Base-by-base conservation (phyloP, 2,329 filamentous ascomycete genomes). In the Aspergillus proliferans region DNA sequence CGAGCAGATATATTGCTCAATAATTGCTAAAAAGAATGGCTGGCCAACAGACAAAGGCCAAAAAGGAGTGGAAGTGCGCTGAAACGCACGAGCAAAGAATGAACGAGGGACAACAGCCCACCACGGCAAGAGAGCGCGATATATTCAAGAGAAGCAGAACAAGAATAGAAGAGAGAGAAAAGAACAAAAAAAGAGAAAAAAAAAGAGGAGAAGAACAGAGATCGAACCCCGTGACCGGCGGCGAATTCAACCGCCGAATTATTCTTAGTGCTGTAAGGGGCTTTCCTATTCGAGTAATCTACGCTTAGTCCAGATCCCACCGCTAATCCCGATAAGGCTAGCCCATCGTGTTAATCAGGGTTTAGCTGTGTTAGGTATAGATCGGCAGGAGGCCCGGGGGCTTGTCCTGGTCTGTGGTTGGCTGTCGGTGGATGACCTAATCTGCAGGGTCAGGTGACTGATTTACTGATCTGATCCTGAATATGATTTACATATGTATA, bases 41-140 rank as follows among this genome's bases (percentile, higher is more conserved):
- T 40, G 38, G 38, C 38, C 38, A 40, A 40, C 38, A 14, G 9
- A 7, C 26, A 30, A 36, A 12, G 39, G 34, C 18, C 28, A 47
- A 39, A 47, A 62, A 64, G 42, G 63, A 64, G 54, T 54, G 63
- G 58, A 62, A 49, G 57, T 61, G 64, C 61, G 53, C 59, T 44
- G 41, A 19, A 53, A 43, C 58, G 57, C 63, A 65, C 62, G 53
- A 52, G 50, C 50, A 56, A 52, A 48, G 55, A 55, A 54, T 39
- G 53, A 47, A 51, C 38, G 38, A 50, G 50, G 49, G 49, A 45
- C 48, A 47, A 45, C 26, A 47, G 43, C 45, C 58, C 56, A 54
- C 52, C 52, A 60, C 42, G 50, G 33, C 46, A 45, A 46, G 45
- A 50, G 39, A 49, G 43, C 33, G 26, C 26, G 10, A 30, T 36